Percentiles rank a stretch among this genome's conserved stretches.
Evolutionary conservation across 805 yeast species (phyloP).

Genomic region (Candida cerambycidarum): DNA sequence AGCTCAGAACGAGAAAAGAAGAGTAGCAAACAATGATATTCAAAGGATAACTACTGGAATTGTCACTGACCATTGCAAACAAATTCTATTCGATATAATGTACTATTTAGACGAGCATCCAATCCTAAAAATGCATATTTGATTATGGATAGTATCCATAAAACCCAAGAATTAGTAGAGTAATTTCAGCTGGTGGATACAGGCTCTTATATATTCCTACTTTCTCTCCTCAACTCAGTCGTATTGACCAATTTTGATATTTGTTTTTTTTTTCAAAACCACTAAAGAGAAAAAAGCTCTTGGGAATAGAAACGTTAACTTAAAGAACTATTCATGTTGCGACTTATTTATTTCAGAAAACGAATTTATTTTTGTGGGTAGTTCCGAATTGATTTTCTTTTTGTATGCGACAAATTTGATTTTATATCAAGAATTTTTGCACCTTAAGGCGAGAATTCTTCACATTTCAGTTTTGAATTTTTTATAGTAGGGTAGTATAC

Average conservation of each 20-base stretch:
- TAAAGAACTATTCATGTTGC: conserved; percentile 10
- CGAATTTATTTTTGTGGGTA: too few relatives aligned
- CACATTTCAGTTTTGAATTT: too few relatives aligned
- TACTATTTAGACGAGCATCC: conserved; percentile 8
- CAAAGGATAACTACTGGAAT: conserved; percentile 11
- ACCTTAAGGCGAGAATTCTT: too few relatives aligned
- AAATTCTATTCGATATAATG: conserved; percentile 13
- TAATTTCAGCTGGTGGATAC: conserved; percentile 13
- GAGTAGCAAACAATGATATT: neutral
- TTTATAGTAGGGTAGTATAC: too few relatives aligned
- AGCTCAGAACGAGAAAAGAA: conserved; percentile 2
- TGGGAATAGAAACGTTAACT: conserved; percentile 9
- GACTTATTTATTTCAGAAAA: too few relatives aligned
- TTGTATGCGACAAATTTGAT: too few relatives aligned
- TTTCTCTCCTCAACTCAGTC: conserved; percentile 14
- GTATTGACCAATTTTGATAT: conserved; percentile 18
- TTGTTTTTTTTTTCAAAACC: conserved; percentile 10
- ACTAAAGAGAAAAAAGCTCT: conserved; percentile 7
- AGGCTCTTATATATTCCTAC: conserved; percentile 16
- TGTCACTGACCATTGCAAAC: conserved; percentile 13
- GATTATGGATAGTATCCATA: conserved; percentile 12
- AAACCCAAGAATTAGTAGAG: conserved; percentile 11
- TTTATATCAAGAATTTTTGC: too few relatives aligned
- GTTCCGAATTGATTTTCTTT: too few relatives aligned
- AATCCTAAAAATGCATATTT: conserved; percentile 9